Evolutionary conservation across 2,329 filamentous ascomycete genomes (phyloP).

Genomic region (Rhynchosporium secalis): DNA sequence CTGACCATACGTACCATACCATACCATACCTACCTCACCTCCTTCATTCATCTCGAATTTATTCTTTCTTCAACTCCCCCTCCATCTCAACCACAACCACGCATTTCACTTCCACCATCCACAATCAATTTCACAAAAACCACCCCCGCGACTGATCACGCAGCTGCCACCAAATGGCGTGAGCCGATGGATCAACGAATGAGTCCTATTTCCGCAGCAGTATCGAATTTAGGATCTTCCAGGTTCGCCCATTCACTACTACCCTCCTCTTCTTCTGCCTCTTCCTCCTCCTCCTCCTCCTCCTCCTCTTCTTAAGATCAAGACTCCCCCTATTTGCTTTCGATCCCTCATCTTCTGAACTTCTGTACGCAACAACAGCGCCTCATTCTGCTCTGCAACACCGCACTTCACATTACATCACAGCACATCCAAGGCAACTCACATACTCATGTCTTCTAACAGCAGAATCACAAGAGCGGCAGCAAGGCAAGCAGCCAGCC

Average conservation of each 20-base stretch:
- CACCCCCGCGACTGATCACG: conserved; percentile 1
- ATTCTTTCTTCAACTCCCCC: background rate
- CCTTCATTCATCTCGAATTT: background rate
- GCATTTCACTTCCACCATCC: background rate
- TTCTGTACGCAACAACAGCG: conserved; percentile 2
- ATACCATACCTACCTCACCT: background rate
- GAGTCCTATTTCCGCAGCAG: conserved; percentile 29
- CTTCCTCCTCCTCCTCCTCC: conserved; percentile 13
- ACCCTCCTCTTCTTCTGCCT: conserved; percentile 21
- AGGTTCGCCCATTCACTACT: conserved; percentile 27
- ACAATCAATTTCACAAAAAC: background rate
- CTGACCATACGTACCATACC: no score
- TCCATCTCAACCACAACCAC: background rate
- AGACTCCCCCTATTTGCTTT: conserved; percentile 14
- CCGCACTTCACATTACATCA: background rate
- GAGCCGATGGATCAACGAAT: conserved; percentile 34
- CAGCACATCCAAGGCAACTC: conserved; percentile 20
- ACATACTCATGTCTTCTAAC: conserved; percentile 39
- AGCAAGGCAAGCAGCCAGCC: conserved; percentile 78
- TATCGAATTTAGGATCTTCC: conserved; percentile 24
- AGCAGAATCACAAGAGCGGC: conserved; percentile 97
- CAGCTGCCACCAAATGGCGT: conserved; percentile 32
- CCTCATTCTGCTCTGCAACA: background rate
- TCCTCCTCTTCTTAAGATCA: conserved; percentile 19
- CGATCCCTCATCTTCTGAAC: conserved; percentile 19